Evolutionary conservation across 1,139 yeast species (phyloP).

Genomic region (Kluyveromyces marxianus): DNA sequence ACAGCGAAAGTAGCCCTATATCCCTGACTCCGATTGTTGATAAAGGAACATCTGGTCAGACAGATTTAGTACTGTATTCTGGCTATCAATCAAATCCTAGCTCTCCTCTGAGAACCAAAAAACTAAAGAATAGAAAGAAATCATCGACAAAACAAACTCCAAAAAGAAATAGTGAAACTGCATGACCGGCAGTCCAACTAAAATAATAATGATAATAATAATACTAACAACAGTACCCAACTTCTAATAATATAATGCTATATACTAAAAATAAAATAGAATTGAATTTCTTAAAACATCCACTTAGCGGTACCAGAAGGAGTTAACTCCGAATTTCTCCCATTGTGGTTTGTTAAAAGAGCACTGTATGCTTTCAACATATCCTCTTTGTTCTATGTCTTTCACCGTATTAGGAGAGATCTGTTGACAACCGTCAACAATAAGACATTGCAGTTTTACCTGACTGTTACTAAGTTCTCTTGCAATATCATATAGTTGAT

Average conservation of each 20-base stretch:
- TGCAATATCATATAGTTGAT: constrained; percentile 23
- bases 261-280: too few relatives aligned
- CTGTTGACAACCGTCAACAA: constrained; percentile 24
- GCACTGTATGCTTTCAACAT: constrained; percentile 21
- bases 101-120: not conserved
- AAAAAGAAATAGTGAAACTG: not conserved
- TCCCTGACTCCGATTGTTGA: constrained; percentile 1
- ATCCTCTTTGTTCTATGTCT: constrained; percentile 16
- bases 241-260: too few relatives aligned
- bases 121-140: not conserved
- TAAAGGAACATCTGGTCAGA: not conserved
- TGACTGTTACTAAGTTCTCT: constrained; percentile 14
- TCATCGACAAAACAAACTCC: not conserved
- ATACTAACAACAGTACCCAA: too few relatives aligned
- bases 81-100: constrained; percentile 1
- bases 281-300: not conserved
- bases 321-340: constrained; percentile 26
- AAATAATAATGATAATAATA: too few relatives aligned
- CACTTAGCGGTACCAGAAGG: constrained; percentile 12
- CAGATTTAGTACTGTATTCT: not conserved
- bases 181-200: not conserved
- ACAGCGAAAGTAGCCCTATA: not conserved
- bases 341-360: constrained; percentile 24
- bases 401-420: constrained; percentile 26
- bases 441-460: constrained; percentile 14